A percentile compares a stretch with the other conserved stretches of the same genome.
Conservation (phyloP, 2,329 filamentous ascomycete species). For the Endoconidiophora polonica region DNA sequence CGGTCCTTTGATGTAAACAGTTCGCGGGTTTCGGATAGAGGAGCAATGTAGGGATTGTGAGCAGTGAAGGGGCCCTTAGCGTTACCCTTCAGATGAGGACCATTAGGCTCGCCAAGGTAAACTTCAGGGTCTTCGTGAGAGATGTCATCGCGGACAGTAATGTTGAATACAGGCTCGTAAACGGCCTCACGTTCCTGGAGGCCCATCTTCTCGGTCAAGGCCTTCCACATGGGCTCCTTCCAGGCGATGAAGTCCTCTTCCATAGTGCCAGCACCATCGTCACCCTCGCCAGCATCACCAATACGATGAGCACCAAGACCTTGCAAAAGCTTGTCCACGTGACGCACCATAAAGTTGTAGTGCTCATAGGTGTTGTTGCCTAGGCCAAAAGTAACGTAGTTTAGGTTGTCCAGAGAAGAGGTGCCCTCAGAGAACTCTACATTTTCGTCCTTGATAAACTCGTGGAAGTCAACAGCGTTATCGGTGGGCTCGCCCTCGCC, state of each 20-base stretch:
- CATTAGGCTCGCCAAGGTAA: conserved; percentile 91
- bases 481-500: conserved; percentile 97
- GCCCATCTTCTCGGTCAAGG: conserved; percentile 64
- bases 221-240: conserved; percentile 98
- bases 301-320: conserved; percentile 74
- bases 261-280: conserved; percentile 97
- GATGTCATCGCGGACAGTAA: conserved; percentile 60
- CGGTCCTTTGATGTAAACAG: conserved; percentile 77
- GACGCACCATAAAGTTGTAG: conserved; percentile 97
- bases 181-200: conserved; percentile 90
- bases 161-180: conserved; percentile 82
- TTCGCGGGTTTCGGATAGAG: conserved; percentile 79
- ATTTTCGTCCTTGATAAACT: conserved; percentile 77
- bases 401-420: conserved; percentile 66
- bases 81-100: conserved; percentile 75
- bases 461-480: conserved; percentile 97
- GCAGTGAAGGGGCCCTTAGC: conserved; percentile 85
- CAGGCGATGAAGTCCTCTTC: conserved; percentile 97
- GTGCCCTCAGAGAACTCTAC: conserved; percentile 59
- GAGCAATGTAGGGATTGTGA: conserved; percentile 93
- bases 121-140: conserved; percentile 62
- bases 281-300: conserved; percentile 80
- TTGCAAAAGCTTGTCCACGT: conserved; percentile 64
- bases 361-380: conserved; percentile 99
- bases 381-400: conserved; percentile 88